These are phyloP conservation scores for Curvularia eragrostidis DNA, from an alignment of 2,329 filamentous ascomycete genomes.

Conservation along the genomic window DNA sequence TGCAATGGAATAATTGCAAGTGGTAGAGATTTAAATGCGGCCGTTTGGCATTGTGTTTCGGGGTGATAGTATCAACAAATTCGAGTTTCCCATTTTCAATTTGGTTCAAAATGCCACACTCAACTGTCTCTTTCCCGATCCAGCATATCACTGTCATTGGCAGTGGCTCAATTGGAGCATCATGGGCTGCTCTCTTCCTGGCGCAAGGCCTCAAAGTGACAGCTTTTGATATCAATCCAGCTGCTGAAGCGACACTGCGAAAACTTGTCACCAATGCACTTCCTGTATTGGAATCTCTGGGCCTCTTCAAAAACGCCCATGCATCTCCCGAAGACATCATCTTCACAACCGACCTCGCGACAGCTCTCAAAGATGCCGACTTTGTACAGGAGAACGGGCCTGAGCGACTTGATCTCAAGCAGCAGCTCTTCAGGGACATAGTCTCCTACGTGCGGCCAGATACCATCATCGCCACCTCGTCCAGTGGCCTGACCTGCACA, in stretches of 20 bases:
- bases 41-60: neutral
- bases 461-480: constrained; percentile 52
- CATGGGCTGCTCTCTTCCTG: constrained; percentile 53
- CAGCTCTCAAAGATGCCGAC: constrained; percentile 6
- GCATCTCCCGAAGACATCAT: neutral
- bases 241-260: constrained; percentile 32
- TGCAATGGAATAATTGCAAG: neutral
- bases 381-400: constrained; percentile 47
- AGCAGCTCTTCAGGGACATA: constrained; percentile 47
- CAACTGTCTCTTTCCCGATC: constrained; percentile 2
- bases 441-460: constrained; percentile 37
- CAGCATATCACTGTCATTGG: constrained; percentile 45
- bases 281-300: neutral
- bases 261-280: constrained; percentile 2
- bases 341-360: neutral
- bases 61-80: neutral
- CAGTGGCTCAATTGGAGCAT: constrained; percentile 51
- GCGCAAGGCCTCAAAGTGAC: constrained; percentile 50
- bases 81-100: neutral
- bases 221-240: constrained; percentile 52
- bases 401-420: constrained; percentile 52
- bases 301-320: neutral
- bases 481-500: constrained; percentile 37
- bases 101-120: neutral
- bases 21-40: neutral